Percentiles rank a stretch among this genome's conserved stretches.
Evolutionary conservation across 2,329 filamentous ascomycete genomes (phyloP).

Genomic region (Corynespora cassiicola): DNA sequence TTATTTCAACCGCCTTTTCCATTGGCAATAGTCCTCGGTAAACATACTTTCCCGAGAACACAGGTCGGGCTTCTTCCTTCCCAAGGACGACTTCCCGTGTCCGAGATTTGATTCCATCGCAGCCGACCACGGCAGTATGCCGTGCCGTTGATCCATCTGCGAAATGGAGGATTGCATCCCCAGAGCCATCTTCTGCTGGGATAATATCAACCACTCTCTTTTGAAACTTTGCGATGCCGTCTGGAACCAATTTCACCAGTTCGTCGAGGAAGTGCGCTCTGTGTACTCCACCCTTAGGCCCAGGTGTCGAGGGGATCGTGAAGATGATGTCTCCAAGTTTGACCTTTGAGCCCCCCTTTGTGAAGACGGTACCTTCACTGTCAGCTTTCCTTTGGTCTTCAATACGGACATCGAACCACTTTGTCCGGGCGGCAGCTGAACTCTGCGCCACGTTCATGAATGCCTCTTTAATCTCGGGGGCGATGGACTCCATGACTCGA

Average conservation of each 20-base stretch:
- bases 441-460: constrained; percentile 9
- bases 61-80: constrained; percentile 48
- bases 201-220: constrained; percentile 43
- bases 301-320: constrained; percentile 28
- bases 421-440: constrained; percentile 1
- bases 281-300: constrained; percentile 48
- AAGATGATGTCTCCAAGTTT: constrained; percentile 26
- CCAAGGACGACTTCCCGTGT: constrained; percentile 62
- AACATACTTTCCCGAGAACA: constrained; percentile 65
- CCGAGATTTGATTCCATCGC: constrained; percentile 69
- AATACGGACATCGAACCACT: constrained; percentile 31
- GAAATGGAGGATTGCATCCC: constrained; percentile 45
- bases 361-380: constrained; percentile 13
- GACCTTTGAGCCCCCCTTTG: constrained; percentile 16
- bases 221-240: constrained; percentile 47
- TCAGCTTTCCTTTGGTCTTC: constrained; percentile 28
- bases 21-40: constrained; percentile 70
- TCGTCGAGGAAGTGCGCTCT: constrained; percentile 58
- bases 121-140: constrained; percentile 62
- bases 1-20: constrained; percentile 54
- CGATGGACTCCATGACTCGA: constrained; percentile 50
- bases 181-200: constrained; percentile 27
- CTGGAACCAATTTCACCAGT: constrained; percentile 55
- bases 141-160: constrained; percentile 52
- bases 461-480: constrained; percentile 36